Percentiles rank a stretch among this genome's conserved stretches.
Conservation (phyloP, 2,329 filamentous ascomycete species). For the Fonsecaea nubica region DNA sequence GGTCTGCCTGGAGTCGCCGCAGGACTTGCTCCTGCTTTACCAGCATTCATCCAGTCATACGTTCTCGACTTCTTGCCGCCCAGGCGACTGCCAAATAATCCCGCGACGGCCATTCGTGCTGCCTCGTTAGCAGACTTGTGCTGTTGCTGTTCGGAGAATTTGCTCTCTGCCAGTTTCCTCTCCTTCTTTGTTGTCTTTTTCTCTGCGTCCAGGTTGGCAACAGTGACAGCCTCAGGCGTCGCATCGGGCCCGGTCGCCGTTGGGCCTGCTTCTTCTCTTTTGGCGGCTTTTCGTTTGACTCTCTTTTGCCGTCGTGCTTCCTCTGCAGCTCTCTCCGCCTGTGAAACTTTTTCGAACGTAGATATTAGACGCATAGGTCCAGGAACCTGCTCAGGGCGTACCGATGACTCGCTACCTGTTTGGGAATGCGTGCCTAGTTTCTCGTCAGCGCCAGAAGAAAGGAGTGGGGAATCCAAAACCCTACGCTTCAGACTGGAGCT, state of each 20-base stretch:
- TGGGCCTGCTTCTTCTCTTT: conserved; percentile 57
- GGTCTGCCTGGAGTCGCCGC: conserved; percentile 39
- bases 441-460: conserved; percentile 36
- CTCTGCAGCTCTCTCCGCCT: conserved; percentile 73
- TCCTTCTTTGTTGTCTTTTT: conserved; percentile 87
- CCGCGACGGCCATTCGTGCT: conserved; percentile 73
- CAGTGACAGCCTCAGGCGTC: conserved; percentile 41
- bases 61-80: conserved; percentile 55
- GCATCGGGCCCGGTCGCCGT: conserved; percentile 66
- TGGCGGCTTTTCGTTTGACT: conserved; percentile 65
- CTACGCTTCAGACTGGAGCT: conserved; percentile 50
- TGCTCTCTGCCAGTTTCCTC: conserved; percentile 74
- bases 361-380: conserved; percentile 40
- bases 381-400: conserved; percentile 39
- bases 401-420: conserved; percentile 47
- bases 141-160: conserved; percentile 76
- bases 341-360: conserved; percentile 49
- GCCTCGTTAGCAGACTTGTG: conserved; percentile 85
- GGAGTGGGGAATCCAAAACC: conserved; percentile 30
- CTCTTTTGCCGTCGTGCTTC: conserved; percentile 73
- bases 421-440: conserved; percentile 47
- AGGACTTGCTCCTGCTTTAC: conserved; percentile 43
- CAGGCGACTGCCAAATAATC: conserved; percentile 63
- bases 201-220: conserved; percentile 63
- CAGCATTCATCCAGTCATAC: conserved; percentile 56